Conservation (phyloP, 257 asterid genomes). For the Mitragyna speciosa region DNA sequence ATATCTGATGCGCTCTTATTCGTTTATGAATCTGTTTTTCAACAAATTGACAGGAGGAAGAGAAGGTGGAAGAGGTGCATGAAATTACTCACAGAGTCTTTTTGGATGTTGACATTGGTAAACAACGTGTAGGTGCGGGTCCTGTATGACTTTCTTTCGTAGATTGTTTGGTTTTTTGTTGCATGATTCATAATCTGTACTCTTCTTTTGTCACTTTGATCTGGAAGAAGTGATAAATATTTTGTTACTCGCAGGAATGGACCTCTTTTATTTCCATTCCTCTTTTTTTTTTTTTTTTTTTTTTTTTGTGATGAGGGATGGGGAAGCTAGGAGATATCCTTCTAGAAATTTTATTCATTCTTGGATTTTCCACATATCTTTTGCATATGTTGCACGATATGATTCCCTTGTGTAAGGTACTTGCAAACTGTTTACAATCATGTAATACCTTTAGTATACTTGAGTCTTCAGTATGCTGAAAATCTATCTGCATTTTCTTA, state of each 20-base stretch:
- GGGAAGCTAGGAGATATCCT: not conserved
- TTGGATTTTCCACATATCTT: not conserved
- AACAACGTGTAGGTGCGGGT: conserved; percentile 67
- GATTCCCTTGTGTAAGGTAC: not conserved
- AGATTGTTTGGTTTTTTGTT: not conserved
- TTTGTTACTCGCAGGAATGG: not conserved
- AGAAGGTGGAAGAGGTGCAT: conserved; percentile 54
- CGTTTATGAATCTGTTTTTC: not conserved
- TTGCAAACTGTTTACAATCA: not conserved
- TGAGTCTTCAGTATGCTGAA: not conserved
- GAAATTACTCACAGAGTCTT: conserved; percentile 85
- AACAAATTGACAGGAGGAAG: conserved; percentile 47
- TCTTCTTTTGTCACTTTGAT: not conserved
- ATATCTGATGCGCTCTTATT: not conserved
- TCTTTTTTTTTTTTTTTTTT: not conserved
- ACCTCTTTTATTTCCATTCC: no score
- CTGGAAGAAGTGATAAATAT: not conserved
- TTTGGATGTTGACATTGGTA: conserved; percentile 95
- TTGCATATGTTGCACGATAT: not conserved
- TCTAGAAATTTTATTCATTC: not conserved
- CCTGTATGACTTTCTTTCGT: not conserved
- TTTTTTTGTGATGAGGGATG: not conserved
- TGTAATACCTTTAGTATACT: not conserved
- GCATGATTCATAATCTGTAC: not conserved
- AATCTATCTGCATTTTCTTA: not conserved